Percentiles rank a stretch among this genome's conserved stretches.
These are phyloP conservation scores for Arachis monticola DNA, from an alignment of 331 rosid species.

Conservation along the genomic window DNA sequence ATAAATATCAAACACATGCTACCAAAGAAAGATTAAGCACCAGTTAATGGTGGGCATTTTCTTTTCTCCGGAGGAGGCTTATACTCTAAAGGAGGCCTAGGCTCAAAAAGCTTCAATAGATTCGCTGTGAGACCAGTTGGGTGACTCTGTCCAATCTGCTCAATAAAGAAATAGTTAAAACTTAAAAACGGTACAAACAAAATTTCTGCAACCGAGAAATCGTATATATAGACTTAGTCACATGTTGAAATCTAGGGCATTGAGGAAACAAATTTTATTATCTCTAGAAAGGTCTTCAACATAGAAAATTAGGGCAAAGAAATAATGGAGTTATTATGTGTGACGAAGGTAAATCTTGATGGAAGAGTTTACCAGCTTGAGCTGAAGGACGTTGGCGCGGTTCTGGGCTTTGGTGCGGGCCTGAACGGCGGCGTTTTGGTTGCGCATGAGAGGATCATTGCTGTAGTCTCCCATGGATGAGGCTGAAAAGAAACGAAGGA, in stretches of 20 bases:
- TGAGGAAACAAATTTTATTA: no score
- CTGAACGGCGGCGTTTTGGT: conserved; percentile 99
- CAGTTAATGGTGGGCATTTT: conserved; percentile 87
- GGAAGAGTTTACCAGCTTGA: conserved; percentile 69
- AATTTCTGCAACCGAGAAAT: neutral
- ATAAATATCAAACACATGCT: neutral
- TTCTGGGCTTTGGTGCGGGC: conserved; percentile 97
- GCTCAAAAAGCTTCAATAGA: conserved; percentile 90
- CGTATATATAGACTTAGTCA: neutral
- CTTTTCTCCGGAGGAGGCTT: conserved; percentile 97
- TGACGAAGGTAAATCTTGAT: neutral
- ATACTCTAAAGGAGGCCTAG: conserved; percentile 90
- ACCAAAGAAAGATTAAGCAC: conserved; percentile 38
- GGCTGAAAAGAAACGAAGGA: neutral
- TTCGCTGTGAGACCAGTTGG: conserved; percentile 93
- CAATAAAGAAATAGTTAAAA: no score
- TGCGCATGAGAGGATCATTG: conserved; percentile 78
- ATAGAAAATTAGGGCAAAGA: neutral
- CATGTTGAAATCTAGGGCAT: conserved; percentile 5
- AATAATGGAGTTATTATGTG: neutral
- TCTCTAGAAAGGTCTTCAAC: no score
- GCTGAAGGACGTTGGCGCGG: conserved; percentile 97
- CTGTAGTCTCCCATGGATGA: conserved; percentile 44
- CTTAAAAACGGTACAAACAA: neutral
- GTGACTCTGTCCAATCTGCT: conserved; percentile 90